A percentile compares a stretch with the other conserved stretches of the same genome.
Conservation (phyloP, 345 rosid species). For the Populus tremula region DNA sequence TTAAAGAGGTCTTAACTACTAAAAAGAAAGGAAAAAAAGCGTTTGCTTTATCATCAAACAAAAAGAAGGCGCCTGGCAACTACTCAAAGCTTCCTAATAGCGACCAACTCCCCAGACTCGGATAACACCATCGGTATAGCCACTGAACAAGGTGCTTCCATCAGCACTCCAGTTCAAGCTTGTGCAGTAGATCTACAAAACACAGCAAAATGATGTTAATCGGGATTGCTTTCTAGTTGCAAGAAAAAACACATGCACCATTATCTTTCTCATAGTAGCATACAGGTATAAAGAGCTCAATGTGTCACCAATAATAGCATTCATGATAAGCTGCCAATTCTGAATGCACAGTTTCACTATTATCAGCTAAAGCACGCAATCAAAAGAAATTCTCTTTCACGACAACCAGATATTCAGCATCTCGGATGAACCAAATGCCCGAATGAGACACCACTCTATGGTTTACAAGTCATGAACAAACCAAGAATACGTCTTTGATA, state of each 20-base stretch:
- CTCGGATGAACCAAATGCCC: neutral
- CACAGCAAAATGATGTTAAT: neutral
- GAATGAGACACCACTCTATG: neutral
- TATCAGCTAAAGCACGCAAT: neutral
- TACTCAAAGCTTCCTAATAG: slow-evolving; percentile 1
- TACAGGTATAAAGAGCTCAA: neutral
- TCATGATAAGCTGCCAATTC: neutral
- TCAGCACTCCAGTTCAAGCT: slow-evolving; percentile 89
- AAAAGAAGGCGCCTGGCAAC: neutral
- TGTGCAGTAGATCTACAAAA: slow-evolving; percentile 81
- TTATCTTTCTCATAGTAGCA: neutral
- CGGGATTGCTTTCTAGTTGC: neutral
- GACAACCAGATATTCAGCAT: neutral
- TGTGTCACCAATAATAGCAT: neutral
- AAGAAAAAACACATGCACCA: neutral
- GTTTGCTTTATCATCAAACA: neutral
- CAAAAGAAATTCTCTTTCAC: neutral
- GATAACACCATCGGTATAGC: slow-evolving; percentile 91
- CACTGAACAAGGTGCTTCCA: slow-evolving; percentile 93
- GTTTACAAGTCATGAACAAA: neutral
- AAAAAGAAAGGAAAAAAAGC: neutral
- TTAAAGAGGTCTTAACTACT: slow-evolving; percentile 4
- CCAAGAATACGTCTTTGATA: neutral
- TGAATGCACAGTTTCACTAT: neutral
- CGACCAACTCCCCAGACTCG: slow-evolving; percentile 98